Base-by-base conservation (phyloP, 2,329 filamentous ascomycete species). In the Colletotrichum tropicale region DNA sequence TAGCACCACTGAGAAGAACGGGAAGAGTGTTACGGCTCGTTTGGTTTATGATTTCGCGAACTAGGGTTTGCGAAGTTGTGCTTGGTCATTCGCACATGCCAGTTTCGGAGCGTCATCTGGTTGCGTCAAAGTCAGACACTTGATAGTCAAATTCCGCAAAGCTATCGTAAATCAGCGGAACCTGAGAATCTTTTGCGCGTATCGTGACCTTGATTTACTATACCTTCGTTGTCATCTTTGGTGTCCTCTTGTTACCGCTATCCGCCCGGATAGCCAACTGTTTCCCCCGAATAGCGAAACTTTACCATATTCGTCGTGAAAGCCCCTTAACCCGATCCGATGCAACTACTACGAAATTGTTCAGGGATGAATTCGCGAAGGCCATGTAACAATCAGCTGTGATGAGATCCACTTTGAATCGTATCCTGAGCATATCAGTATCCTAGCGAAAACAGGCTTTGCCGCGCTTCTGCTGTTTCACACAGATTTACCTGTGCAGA, bases 1-100 rank as follows among this genome's bases (percentile, higher is more conserved):
- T 9, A 65, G 61, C 61, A 34, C 36, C 15, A 65, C 61, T 13
- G 32, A 65, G 61, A 65, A 65, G 61, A 65, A 65, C 18, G 34
- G 61, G 8, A 65, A 65, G 34, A 43, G 61, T 32, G 61, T 65
- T 21, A 65, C 26, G 6, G 61, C 32, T 7, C 61, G 61, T 18
- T 10, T 65, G 10, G 61, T 65, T 21, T 65, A 65, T 21, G 61
- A 65, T 38, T 65, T n/a, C 16, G 12, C 21, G 6, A n/a, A n/a
- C 21, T 56, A 56, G 16, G 5, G 38, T 43, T 43, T 43, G 38
- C 38, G 8, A 43, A 43, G 16, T 18, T 43, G 16, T 43, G 5
- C 38, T 18, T 6, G 38, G 5, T 43, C 16, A 43, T 43, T 43
- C 38, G 38, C 0, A n/a, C 18, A n/a, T n/a, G 38, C 38, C 16